These are phyloP conservation scores for Phlebiopsis flavidoalba DNA, from an alignment of 768 basidiomycete species.

Conservation along the genomic window DNA sequence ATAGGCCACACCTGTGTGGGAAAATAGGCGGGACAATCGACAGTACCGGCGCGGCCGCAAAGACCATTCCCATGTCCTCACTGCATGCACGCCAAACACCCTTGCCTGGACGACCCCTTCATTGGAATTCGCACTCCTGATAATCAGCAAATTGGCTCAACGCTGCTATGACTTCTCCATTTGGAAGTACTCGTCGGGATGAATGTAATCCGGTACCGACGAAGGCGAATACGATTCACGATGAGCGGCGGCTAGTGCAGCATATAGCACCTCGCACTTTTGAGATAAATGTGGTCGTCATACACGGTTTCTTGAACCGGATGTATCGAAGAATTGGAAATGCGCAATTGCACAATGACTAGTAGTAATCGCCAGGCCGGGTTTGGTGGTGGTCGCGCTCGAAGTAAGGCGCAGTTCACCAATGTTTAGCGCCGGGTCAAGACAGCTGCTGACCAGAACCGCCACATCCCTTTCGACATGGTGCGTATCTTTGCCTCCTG, in stretches of 20 bases:
- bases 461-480: conserved; percentile 7
- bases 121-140: background rate
- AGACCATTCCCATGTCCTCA: conserved; percentile 37
- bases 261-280: conserved; percentile 12
- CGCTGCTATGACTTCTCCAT: conserved; percentile 34
- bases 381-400: background rate
- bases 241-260: conserved; percentile 11
- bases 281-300: too few species aligned
- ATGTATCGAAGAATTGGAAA: too few species aligned
- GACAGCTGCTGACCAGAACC: background rate
- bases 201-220: conserved; percentile 32
- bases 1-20: conserved; percentile 32
- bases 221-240: conserved; percentile 27
- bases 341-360: too few species aligned
- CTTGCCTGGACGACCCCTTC: conserved; percentile 16
- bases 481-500: background rate
- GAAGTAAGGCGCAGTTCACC: background rate
- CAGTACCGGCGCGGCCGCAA: conserved; percentile 27
- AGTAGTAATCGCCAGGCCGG: background rate
- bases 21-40: conserved; percentile 28
- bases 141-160: conserved; percentile 8
- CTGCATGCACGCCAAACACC: conserved; percentile 23
- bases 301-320: too few species aligned
- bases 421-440: background rate
- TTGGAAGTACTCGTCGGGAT: conserved; percentile 40